These are phyloP conservation scores for Colletotrichum tropicicola DNA, from an alignment of 2,329 filamentous ascomycete species.

Conservation along the genomic window DNA sequence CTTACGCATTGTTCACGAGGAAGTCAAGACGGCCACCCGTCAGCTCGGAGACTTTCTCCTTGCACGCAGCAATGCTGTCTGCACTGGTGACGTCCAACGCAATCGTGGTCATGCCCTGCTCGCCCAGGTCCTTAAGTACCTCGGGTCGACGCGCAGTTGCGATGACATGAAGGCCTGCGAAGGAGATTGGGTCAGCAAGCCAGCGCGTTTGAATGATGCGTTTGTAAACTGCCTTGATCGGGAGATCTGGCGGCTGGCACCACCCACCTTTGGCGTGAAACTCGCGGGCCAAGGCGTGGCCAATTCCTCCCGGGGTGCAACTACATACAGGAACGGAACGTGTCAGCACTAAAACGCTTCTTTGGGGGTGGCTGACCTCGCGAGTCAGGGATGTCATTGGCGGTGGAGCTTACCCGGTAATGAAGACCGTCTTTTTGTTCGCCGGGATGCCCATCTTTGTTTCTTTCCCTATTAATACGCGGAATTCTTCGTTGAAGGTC, in stretches of 20 bases:
- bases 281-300: constrained; percentile 60
- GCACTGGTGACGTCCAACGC: constrained; percentile 62
- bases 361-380: neutral
- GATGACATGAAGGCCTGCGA: constrained; percentile 61
- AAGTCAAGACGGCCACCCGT: constrained; percentile 65
- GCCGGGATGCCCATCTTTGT: constrained; percentile 26
- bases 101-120: constrained; percentile 57
- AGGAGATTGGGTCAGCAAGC: neutral
- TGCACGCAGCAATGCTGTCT: constrained; percentile 59
- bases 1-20: constrained; percentile 67
- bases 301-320: constrained; percentile 67
- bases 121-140: constrained; percentile 55
- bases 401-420: constrained; percentile 54
- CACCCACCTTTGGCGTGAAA: constrained; percentile 60
- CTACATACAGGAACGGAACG: constrained; percentile 41
- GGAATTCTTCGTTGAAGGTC: too few relatives aligned
- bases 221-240: too few relatives aligned
- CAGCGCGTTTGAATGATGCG: too few relatives aligned
- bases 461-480: neutral
- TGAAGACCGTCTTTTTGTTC: constrained; percentile 53
- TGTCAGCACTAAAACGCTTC: neutral
- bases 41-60: constrained; percentile 54
- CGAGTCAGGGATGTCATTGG: neutral
- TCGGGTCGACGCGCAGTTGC: constrained; percentile 62
- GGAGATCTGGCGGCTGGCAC: neutral